A percentile compares a stretch with the other conserved stretches of the same genome.
Conservation (phyloP, 2,329 filamentous ascomycete species). For the Pseudopithomyces chartarum region DNA sequence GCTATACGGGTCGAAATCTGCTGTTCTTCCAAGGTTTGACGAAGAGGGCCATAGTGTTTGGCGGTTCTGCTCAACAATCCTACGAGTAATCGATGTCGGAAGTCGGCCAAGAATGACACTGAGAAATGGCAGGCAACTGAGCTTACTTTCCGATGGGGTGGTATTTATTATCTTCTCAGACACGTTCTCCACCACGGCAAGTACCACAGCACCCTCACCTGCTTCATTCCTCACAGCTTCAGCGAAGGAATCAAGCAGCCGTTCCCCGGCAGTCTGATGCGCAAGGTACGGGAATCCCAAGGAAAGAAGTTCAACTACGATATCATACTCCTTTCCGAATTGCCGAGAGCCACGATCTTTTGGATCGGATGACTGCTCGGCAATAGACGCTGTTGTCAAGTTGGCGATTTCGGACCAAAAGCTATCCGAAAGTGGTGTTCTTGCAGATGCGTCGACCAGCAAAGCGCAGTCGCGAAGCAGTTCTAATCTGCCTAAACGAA, state of each 20-base stretch:
- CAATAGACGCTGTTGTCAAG: conserved; percentile 28
- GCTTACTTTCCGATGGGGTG: conserved; percentile 23
- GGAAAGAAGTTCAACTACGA: conserved; percentile 69
- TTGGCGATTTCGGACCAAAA: conserved; percentile 37
- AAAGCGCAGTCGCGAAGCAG: conserved; percentile 44
- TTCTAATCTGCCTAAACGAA: conserved; percentile 43
- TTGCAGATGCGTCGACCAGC: conserved; percentile 23
- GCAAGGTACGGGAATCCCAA: conserved; percentile 56
- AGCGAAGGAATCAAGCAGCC: conserved; percentile 63
- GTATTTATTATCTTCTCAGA: conserved; percentile 51
- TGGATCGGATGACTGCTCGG: conserved; percentile 24
- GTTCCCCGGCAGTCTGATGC: conserved; percentile 18
- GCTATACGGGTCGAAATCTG: conserved; percentile 64
- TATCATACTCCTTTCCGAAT: conserved; percentile 71
- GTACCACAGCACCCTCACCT: conserved; percentile 69
- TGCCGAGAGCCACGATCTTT: conserved; percentile 42
- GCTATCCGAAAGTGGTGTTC: conserved; percentile 23
- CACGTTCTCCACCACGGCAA: conserved; percentile 73
- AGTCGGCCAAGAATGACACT: conserved; percentile 44
- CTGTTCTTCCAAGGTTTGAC: conserved; percentile 37
- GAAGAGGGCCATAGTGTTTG: conserved; percentile 69
- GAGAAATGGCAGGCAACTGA: conserved; percentile 30
- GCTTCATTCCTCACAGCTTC: conserved; percentile 63
- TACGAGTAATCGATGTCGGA: conserved; percentile 50
- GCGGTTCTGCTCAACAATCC: conserved; percentile 64